Base-by-base conservation (phyloP, 345 rosid genomes). In the Gossypium australe region DNA sequence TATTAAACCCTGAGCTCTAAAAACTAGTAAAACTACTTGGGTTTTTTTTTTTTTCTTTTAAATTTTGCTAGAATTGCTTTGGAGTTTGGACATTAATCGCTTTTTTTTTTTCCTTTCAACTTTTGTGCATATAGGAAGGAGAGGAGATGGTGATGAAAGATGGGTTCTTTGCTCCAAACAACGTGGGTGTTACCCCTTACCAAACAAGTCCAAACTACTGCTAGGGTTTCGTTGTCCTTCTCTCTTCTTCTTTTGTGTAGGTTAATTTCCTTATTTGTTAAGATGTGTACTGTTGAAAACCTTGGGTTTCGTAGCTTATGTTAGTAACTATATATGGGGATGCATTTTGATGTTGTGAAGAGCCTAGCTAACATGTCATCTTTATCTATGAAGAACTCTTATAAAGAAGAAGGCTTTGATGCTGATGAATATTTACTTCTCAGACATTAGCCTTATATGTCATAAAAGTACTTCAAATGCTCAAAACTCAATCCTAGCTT, bases 71-170 rank as follows among this genome's bases (percentile, higher is more conserved):
- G 4, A 11, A 11, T 1, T 29, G 12, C n/a, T 52, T n/a, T 8
- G 60, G 24, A 56, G 24, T 18, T 22, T n/a, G 17, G 20, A 48
- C 49, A 17, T n/a, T 70, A 17, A 70, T 18, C 47, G 14, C 2
- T 53, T 47, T 16, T 38, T 47, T 47, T 6, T 3, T 1, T 55
- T 5, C 9, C 7, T 2, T 20, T 14, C 8, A 9, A 20, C 2
- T 58, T 43, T 70, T 70, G 70, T 65, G 41, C n/a, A 12, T 64
- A 76, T 43, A 93, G 97, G 97, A 90, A 51, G 97, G 89, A 60
- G 97, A 93, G 62, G 92, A 87, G 57, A 80, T 83, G 85, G 80
- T 83, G 58, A 87, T 86, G 87, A 95, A 90, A 81, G 99, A 91
- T 67, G 98, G 93, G 72, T 86, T 88, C 78, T 87, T 87, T 70